Conservation (phyloP, 2,329 filamentous ascomycete genomes). For the Penicillium palitans region DNA sequence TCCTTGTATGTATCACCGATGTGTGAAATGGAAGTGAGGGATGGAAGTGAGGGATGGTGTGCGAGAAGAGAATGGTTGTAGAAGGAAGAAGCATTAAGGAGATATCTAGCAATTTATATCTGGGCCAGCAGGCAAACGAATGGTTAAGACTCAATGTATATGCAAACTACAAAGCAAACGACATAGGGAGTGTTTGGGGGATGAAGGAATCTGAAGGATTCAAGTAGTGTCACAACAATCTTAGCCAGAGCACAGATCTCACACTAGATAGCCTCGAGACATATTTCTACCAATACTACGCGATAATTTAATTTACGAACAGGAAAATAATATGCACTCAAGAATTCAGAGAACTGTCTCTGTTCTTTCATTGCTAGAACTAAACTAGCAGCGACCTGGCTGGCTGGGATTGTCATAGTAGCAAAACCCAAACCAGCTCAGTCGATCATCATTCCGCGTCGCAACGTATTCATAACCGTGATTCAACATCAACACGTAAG, state of each 20-base stretch:
- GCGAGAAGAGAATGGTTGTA: not conserved
- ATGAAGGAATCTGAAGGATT: not conserved
- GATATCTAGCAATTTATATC: not conserved
- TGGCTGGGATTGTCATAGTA: slow-evolving; percentile 2
- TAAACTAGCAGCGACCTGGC: slow-evolving; percentile 23
- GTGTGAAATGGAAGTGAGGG: not conserved
- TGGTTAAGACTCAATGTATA: not conserved
- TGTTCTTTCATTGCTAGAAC: slow-evolving; percentile 22
- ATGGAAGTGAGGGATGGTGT: not conserved
- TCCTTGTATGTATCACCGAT: not conserved
- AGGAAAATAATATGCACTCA: not conserved
- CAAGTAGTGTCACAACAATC: not conserved
- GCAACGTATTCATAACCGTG: slow-evolving; percentile 29
- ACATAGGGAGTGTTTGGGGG: not conserved
- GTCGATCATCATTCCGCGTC: slow-evolving; percentile 28
- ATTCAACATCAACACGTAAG: slow-evolving; percentile 30
- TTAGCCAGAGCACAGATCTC: not conserved
- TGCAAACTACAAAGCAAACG: no score
- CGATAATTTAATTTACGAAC: not conserved
- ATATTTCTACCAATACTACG: not conserved
- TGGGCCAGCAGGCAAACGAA: no score
- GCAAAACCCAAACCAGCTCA: slow-evolving; percentile 2
- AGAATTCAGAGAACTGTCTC: slow-evolving; percentile 9
- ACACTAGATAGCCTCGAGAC: not conserved
- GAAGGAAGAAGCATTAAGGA: not conserved